Percentiles rank a stretch among this genome's conserved stretches.
These are phyloP conservation scores for Microstegium vimineum DNA, from an alignment of 176 grass and related monocot genomes.

Conservation along the genomic window DNA sequence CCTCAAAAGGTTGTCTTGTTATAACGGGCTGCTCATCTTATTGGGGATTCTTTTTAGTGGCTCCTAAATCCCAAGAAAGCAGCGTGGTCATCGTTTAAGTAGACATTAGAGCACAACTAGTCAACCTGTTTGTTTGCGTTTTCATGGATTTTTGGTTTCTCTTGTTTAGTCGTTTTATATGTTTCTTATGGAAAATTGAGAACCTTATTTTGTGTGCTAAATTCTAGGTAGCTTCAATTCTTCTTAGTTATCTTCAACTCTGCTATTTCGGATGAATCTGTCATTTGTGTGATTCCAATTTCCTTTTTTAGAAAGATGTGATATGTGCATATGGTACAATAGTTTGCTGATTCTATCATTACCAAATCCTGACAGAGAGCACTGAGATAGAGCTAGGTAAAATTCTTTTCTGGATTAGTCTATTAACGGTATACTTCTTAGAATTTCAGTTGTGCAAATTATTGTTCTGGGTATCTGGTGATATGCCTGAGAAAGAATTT, in stretches of 20 bases:
- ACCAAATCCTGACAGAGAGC: background rate
- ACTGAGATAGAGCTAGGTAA: background rate
- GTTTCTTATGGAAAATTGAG: background rate
- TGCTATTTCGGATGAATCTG: background rate
- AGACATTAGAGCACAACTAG: background rate
- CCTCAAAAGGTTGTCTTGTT: background rate
- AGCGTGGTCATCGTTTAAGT: background rate
- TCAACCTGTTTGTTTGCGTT: background rate
- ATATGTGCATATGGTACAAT: background rate
- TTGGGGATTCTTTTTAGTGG: background rate
- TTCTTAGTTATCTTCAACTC: background rate
- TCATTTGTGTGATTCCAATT: background rate
- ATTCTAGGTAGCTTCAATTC: background rate
- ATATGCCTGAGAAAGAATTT: background rate
- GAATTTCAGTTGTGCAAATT: background rate
- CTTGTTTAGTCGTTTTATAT: background rate
- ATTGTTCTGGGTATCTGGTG: background rate
- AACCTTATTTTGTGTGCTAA: background rate
- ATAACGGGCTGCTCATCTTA: background rate
- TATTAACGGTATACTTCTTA: background rate
- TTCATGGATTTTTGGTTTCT: background rate
- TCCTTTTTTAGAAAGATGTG: background rate
- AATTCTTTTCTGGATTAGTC: background rate
- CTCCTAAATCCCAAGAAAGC: background rate
- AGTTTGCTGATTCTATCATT: background rate